Evolutionary conservation across 192 early-diverging fungal genomes (phyloP), one percentile per base, ranked within the genome.

Genomic region (Podila horticola): DNA sequence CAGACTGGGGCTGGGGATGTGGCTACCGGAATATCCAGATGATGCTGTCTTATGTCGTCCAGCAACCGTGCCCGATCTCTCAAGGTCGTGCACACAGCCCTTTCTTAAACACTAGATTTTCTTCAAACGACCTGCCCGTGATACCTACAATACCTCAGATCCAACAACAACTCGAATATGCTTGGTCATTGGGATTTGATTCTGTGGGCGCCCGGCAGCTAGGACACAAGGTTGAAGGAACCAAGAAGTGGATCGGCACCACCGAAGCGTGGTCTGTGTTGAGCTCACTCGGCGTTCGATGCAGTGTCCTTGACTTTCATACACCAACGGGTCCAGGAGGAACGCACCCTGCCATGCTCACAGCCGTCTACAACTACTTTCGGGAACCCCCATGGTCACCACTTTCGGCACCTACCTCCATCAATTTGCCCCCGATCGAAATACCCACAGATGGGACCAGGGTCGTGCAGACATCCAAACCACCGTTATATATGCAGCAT

Each of bases 21-120:
- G 93, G 92, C 3, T 93, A 94, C 65, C 84, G 92, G 17, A 94
- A 93, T 72, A 84, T 86, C 31, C 92, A 92, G 65, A 92, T 91
- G 88, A 72, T 92, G 4, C 66, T 94, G 29, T 86, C 88, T 10
- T 88, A 86, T 33, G 38, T 91, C 13, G 64, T 79, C 12, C 31
- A 60, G 17, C 77, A 85, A 13, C 79, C 64, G 24, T 31, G 8
- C 15, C 19, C 30, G 15, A 8, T 13, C 10, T 5, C 59, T 30
- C 26, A 31, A 12, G 15, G 11, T 10, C 9, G 30, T 19, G 0
- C 64, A 66, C 10, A 29, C 19, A 36, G 36, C 12, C 5, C 60
- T 19, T 52, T 17, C 50, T 34, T 58, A 30, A 4, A 52, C 66
- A 57, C 9, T 5, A 1, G 17, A 7, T 6, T 48, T n/a, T 33